Evolutionary conservation across 2,329 filamentous ascomycete genomes (phyloP).

Genomic region (Penicillium sp.): DNA sequence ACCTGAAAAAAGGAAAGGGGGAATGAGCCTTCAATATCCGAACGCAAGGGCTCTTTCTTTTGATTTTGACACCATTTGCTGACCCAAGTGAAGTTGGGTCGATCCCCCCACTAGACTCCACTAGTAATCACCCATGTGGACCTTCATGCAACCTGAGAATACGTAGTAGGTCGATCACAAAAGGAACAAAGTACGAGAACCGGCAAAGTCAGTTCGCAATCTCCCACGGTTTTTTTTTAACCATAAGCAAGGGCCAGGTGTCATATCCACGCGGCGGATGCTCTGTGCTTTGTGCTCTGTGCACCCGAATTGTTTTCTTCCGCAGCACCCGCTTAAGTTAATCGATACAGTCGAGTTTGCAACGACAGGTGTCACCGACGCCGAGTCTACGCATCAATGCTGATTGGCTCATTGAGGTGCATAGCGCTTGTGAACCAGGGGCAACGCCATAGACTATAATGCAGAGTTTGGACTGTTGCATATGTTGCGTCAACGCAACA

Average conservation of each 20-base stretch:
- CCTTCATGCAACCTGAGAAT: neutral
- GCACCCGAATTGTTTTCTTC: conserved; percentile 3
- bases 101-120: conserved; percentile 3
- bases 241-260: conserved; percentile 16
- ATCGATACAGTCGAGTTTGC: neutral
- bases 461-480: neutral
- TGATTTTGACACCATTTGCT: neutral
- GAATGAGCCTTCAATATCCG: neutral
- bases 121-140: conserved; percentile 1
- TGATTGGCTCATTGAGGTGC: conserved; percentile 10
- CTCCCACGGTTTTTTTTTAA: neutral
- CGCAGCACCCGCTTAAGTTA: conserved; percentile 12
- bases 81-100: neutral
- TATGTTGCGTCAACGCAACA: neutral
- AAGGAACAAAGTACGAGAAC: neutral
- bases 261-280: conserved; percentile 18
- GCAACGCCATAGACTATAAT: neutral
- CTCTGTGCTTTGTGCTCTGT: conserved; percentile 3
- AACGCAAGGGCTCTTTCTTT: neutral
- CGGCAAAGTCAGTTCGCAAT: neutral
- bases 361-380: neutral
- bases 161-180: neutral
- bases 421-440: conserved; percentile 6
- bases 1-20: neutral
- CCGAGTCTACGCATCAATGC: neutral